Evolutionary conservation across 2,329 filamentous ascomycete species (phyloP).

Genomic region (Phialemoniopsis sp.): DNA sequence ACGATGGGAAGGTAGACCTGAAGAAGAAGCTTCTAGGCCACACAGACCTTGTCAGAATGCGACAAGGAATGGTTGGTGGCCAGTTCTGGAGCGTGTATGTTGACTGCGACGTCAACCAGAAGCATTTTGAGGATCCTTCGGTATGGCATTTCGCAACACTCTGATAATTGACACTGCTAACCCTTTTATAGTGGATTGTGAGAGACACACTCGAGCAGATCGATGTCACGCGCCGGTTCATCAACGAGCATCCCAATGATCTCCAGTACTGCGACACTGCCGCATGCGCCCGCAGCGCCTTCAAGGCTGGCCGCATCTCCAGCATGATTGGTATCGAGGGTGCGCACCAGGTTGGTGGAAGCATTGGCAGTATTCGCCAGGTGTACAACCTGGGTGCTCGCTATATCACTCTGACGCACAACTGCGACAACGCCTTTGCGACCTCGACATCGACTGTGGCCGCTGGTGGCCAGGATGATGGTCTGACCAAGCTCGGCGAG

Average conservation of each 20-base stretch:
- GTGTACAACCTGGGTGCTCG: conserved; percentile 28
- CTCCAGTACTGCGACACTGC: conserved; percentile 18
- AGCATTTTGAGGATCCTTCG: conserved; percentile 17
- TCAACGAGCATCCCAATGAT: conserved; percentile 16
- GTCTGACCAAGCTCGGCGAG: conserved; percentile 12
- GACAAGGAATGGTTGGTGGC: conserved; percentile 19
- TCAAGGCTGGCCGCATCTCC: conserved; percentile 23
- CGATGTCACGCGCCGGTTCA: conserved; percentile 20
- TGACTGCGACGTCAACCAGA: conserved; percentile 3
- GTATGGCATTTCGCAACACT: conserved; percentile 6
- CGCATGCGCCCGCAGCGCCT: conserved; percentile 19
- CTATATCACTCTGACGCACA: conserved; percentile 30
- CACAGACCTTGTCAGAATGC: conserved; percentile 19
- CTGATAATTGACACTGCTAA: background rate
- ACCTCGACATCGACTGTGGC: conserved; percentile 23
- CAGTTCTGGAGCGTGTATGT: conserved; percentile 19
- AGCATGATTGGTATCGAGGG: conserved; percentile 33
- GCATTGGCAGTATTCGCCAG: conserved; percentile 25
- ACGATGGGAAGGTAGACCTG: conserved; percentile 13
- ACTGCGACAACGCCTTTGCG: conserved; percentile 24
- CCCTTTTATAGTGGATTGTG: conserved; percentile 5
- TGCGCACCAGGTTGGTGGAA: conserved; percentile 26
- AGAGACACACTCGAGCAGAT: conserved; percentile 23
- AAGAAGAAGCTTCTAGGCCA: conserved; percentile 8
- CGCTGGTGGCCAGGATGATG: conserved; percentile 10